Evolutionary conservation across 2,329 filamentous ascomycete species (phyloP).

Genomic region (Exophiala bonariae): DNA sequence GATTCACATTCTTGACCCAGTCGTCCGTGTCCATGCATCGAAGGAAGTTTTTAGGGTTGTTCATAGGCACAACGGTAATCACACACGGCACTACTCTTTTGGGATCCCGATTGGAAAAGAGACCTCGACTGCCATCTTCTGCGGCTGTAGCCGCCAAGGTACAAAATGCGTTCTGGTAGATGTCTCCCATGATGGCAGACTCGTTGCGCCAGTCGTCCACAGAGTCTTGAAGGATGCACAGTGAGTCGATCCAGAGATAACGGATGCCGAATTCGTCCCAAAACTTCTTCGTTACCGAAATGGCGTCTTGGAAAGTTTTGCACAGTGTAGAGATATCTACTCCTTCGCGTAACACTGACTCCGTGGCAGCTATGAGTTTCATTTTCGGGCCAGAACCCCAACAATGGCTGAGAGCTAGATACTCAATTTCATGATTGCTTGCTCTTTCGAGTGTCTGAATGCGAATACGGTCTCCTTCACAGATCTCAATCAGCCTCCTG

Average conservation of each 20-base stretch:
- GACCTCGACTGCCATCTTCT: neutral
- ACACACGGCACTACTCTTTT: neutral
- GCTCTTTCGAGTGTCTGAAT: slow-evolving; percentile 1
- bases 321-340: slow-evolving; percentile 16
- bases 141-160: slow-evolving; percentile 12
- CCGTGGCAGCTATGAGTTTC: neutral
- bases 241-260: slow-evolving; percentile 30
- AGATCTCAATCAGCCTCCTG: neutral
- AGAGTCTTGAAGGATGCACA: slow-evolving; percentile 29
- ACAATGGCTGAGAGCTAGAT: slow-evolving; percentile 9
- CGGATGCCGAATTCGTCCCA: slow-evolving; percentile 15
- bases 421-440: slow-evolving; percentile 1
- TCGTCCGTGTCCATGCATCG: slow-evolving; percentile 4
- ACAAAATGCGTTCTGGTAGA: slow-evolving; percentile 8
- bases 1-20: slow-evolving; percentile 1
- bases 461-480: neutral
- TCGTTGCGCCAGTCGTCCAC: slow-evolving; percentile 22
- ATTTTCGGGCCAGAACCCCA: neutral
- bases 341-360: slow-evolving; percentile 2
- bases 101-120: slow-evolving; percentile 1
- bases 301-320: slow-evolving; percentile 27
- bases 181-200: slow-evolving; percentile 20
- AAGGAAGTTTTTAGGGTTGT: neutral
- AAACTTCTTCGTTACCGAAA: slow-evolving; percentile 18
- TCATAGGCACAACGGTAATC: neutral